phyloP scores from a whole-genome alignment of 164 flowering plant species.

The Hamamelis virginiana region DNA sequence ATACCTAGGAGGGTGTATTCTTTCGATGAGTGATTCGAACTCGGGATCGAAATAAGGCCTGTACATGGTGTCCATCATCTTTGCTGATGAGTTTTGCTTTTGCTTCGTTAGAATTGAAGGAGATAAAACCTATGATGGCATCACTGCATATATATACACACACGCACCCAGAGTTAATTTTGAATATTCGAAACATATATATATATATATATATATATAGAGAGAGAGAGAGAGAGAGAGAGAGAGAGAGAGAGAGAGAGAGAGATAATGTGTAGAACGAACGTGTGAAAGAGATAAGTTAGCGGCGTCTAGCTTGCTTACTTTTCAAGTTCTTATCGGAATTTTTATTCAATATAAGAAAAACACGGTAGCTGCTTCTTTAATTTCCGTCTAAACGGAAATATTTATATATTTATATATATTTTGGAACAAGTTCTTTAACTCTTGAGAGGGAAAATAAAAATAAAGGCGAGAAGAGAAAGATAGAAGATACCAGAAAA shows the following conservation, averaged over 20 bases:
- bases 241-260: too few relatives aligned
- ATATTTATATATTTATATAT: too few relatives aligned
- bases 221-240: too few relatives aligned
- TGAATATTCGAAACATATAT: neutral
- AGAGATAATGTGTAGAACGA: too few relatives aligned
- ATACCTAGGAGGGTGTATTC: constrained; percentile 87
- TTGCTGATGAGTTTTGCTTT: neutral
- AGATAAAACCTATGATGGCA: too few relatives aligned
- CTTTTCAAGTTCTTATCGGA: neutral
- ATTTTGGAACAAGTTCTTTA: too few relatives aligned
- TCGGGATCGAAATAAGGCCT: constrained; percentile 70
- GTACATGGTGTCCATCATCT: constrained; percentile 50
- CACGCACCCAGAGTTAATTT: neutral
- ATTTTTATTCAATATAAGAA: neutral
- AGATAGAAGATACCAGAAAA: too few relatives aligned
- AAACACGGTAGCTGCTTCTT: neutral
- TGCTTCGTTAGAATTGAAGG: too few relatives aligned
- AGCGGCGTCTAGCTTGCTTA: constrained; percentile 1
- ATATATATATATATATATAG: neutral
- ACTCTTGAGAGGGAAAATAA: too few relatives aligned
- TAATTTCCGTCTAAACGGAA: too few relatives aligned
- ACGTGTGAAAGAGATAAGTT: neutral
- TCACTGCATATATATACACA: neutral
- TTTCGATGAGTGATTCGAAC: constrained; percentile 63
- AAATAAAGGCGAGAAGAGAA: too few relatives aligned